phyloP scores from a whole-genome alignment of 2,329 filamentous ascomycete genomes.

The Huntiella omanensis region DNA sequence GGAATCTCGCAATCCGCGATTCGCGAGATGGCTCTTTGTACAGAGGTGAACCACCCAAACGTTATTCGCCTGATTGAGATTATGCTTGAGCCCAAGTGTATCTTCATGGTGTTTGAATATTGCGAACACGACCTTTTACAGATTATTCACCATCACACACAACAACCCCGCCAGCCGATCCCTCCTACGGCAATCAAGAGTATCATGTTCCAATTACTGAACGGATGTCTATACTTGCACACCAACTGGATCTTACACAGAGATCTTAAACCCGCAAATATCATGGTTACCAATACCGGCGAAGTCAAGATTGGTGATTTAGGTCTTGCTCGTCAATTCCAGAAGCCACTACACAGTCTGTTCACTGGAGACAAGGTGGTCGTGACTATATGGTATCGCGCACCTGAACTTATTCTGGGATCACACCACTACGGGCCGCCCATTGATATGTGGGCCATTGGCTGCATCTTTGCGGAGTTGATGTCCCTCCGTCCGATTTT shows the following conservation, averaged over 20 bases:
- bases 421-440: slow-evolving; percentile 93
- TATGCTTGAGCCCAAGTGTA: slow-evolving; percentile 95
- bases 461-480: slow-evolving; percentile 93
- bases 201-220: slow-evolving; percentile 88
- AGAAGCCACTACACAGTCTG: slow-evolving; percentile 79
- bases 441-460: slow-evolving; percentile 93
- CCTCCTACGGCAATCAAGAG: slow-evolving; percentile 77
- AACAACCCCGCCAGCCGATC: slow-evolving; percentile 73
- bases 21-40: slow-evolving; percentile 92
- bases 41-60: slow-evolving; percentile 73
- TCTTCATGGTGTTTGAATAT: slow-evolving; percentile 99
- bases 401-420: slow-evolving; percentile 80
- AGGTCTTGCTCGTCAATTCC: slow-evolving; percentile 77
- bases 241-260: slow-evolving; percentile 94
- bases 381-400: slow-evolving; percentile 97
- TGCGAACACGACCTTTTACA: slow-evolving; percentile 93
- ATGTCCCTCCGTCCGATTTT: slow-evolving; percentile 84
- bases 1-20: slow-evolving; percentile 95
- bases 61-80: slow-evolving; percentile 86
- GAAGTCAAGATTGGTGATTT: slow-evolving; percentile 91
- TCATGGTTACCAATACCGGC: slow-evolving; percentile 84
- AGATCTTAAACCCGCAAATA: slow-evolving; percentile 93
- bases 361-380: slow-evolving; percentile 96
- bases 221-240: slow-evolving; percentile 87
- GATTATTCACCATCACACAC: slow-evolving; percentile 94